Evolutionary conservation across 2,329 filamentous ascomycete genomes (phyloP).

Genomic region (Lomentospora prolificans): DNA sequence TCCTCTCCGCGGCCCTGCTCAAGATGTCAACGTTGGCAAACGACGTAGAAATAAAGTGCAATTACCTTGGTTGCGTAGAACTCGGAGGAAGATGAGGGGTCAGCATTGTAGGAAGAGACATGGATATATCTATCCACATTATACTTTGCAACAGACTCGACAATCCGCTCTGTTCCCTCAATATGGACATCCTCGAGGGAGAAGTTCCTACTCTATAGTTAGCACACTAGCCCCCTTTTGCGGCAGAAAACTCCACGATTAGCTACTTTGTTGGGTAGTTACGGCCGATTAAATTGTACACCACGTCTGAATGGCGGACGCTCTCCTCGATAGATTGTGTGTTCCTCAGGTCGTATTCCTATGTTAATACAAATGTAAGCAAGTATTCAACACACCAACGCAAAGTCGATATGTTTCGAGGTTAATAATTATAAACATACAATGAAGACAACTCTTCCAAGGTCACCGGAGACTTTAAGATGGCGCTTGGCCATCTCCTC

Average conservation of each 20-base stretch:
- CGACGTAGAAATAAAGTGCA: background rate
- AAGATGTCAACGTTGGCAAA: conserved; percentile 11
- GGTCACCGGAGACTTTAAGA: conserved; percentile 89
- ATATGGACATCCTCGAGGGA: conserved; percentile 85
- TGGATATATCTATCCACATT: conserved; percentile 96
- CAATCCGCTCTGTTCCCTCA: conserved; percentile 85
- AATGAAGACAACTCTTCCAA: conserved; percentile 81
- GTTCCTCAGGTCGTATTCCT: conserved; percentile 94
- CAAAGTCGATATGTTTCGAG: too few species aligned
- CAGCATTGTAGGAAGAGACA: conserved; percentile 88
- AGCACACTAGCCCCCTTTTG: conserved; percentile 14
- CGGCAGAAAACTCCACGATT: background rate
- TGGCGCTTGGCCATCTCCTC: conserved; percentile 98
- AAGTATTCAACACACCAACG: too few species aligned
- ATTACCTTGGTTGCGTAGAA: conserved; percentile 83
- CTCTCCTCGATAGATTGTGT: conserved; percentile 93
- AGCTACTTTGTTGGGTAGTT: conserved; percentile 90
- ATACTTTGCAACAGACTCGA: conserved; percentile 91
- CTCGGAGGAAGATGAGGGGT: conserved; percentile 68
- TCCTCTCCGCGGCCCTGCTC: conserved; percentile 65
- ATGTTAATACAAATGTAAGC: too few species aligned
- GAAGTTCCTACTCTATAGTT: conserved; percentile 66
- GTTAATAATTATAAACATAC: too few species aligned
- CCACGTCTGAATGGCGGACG: conserved; percentile 91
- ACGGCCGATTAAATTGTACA: conserved; percentile 91